These are phyloP conservation scores for Aspergillus viridinutans DNA, from an alignment of 2,329 filamentous ascomycete species.

Conservation along the genomic window DNA sequence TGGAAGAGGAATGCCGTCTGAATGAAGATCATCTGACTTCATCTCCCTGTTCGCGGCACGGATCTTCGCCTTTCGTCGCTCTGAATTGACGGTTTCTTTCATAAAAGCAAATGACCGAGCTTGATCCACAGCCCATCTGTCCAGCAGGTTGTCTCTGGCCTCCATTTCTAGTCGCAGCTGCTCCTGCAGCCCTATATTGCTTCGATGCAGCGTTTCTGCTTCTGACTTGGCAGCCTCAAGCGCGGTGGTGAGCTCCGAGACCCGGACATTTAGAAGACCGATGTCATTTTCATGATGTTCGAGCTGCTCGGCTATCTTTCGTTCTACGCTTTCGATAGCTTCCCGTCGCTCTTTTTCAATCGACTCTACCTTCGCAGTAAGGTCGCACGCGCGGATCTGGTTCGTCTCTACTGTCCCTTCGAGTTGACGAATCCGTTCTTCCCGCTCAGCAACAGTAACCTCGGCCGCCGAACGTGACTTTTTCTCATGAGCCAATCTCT, in stretches of 20 bases:
- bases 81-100: constrained; percentile 35
- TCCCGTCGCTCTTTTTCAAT: constrained; percentile 29
- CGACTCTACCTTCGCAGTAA: constrained; percentile 31
- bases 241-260: constrained; percentile 38
- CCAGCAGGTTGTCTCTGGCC: constrained; percentile 29
- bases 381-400: constrained; percentile 29
- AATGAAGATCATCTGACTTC: constrained; percentile 34
- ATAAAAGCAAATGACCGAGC: constrained; percentile 30
- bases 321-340: constrained; percentile 20
- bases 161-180: constrained; percentile 36
- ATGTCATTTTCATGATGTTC: constrained; percentile 32
- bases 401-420: constrained; percentile 33
- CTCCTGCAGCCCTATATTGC: constrained; percentile 35
- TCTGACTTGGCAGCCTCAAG: constrained; percentile 35
- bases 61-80: constrained; percentile 38
- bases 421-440: constrained; percentile 34
- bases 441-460: constrained; percentile 29
- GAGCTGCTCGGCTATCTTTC: constrained; percentile 19
- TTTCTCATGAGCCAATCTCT: constrained; percentile 31
- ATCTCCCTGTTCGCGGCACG: constrained; percentile 39
- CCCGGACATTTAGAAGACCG: constrained; percentile 39
- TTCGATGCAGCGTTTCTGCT: constrained; percentile 30
- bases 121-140: constrained; percentile 33
- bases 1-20: constrained; percentile 23
- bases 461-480: constrained; percentile 33